Evolutionary conservation across 73 alveolate genomes (phyloP).

Genomic region (Paramecium sonneborni): DNA sequence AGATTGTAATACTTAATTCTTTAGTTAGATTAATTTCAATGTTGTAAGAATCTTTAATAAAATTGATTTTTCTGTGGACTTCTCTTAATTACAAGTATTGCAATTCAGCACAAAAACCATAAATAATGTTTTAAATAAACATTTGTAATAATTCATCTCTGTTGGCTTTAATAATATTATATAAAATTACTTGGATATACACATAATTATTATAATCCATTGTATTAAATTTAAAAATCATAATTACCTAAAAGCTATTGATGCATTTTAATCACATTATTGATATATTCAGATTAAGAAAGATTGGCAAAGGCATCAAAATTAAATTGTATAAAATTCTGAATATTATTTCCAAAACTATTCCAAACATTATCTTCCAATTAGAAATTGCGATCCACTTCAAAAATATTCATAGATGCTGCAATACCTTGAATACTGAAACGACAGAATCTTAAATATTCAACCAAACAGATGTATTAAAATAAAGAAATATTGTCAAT

Average conservation of each 20-base stretch:
- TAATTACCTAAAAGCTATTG: background rate
- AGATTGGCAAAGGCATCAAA: background rate
- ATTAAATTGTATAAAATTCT: background rate
- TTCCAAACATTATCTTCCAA: constrained; percentile 41
- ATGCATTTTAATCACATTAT: background rate
- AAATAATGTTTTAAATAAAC: background rate
- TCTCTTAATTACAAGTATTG: constrained; percentile 17
- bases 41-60: constrained; percentile 8
- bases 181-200: background rate
- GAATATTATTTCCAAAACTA: constrained; percentile 8
- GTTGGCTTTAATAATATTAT: background rate
- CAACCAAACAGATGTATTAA: background rate
- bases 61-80: background rate
- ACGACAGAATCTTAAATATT: background rate
- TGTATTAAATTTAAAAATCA: constrained; percentile 1
- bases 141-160: background rate
- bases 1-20: background rate
- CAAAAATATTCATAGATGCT: constrained; percentile 6
- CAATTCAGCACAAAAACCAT: constrained; percentile 12
- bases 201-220: background rate
- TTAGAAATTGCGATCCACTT: constrained; percentile 25
- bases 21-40: background rate
- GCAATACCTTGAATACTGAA: background rate
- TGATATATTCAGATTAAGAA: background rate
- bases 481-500: background rate